Evolutionary conservation across 768 basidiomycete species (phyloP), one percentile per base, ranked within the genome.

Genomic region (Tylopilus plumbeoviolaceoides): DNA sequence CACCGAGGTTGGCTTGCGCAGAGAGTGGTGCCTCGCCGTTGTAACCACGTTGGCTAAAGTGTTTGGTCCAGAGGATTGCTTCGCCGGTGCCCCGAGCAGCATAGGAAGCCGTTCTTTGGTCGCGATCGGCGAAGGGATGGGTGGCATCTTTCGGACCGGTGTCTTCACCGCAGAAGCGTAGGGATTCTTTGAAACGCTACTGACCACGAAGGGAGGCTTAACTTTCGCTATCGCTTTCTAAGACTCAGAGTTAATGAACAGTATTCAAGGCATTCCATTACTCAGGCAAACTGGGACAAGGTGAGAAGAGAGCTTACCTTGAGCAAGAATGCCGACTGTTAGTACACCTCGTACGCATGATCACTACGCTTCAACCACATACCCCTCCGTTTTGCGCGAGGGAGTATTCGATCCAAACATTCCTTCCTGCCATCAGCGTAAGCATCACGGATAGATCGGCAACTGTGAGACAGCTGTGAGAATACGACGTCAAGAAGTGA

Each of bases 361-460:
- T 40, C 5, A 43, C 2, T 42, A 4, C 30, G 7, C 5, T 11
- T 4, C 30, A 30, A 30, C 30, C 10, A 54, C 81, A 38, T 66
- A 84, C 93, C 64, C 80, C 73, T 44, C 90, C 89, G 4, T 78
- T 71, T 63, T 85, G 79, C 17, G 93, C 90, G 12, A 93, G 59
- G 1, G 73, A 65, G 48, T 80, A 78, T 2, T 81, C 80, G 56
- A 83, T 76, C n/a, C 84, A 5, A 76, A 3, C 87, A 47, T 90
- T 86, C n/a, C 97, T 79, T 47, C 86, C 80, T 0, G 94, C 94
- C 94, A 98, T 98, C 23, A 98, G 77, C 0, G 85, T 86, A 12
- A 99, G 81, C 90, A 98, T 92, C 39, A 95, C 79, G 0, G 85
- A 81, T 8, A 91, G 68, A 67, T 99, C 97, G 15, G 97, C 95